These are phyloP conservation scores for Candida michaelii DNA, from an alignment of 805 yeast genomes.

Conservation along the genomic window DNA sequence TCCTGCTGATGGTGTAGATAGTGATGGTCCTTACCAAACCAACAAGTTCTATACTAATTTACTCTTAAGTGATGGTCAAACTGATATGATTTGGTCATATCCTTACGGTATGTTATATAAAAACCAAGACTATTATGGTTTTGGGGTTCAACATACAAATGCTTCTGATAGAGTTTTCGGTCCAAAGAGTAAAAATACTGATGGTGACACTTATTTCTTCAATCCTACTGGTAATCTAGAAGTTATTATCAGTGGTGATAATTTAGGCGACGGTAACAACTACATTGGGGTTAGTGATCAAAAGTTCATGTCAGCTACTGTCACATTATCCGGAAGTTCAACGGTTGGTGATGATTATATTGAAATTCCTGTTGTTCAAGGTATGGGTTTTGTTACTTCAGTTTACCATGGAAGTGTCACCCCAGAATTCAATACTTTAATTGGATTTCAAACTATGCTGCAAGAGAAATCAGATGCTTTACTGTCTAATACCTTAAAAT, in stretches of 20 bases:
- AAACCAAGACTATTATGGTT: conserved; percentile 47
- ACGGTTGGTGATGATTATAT: conserved; percentile 37
- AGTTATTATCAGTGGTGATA: conserved; percentile 53
- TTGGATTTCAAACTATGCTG: conserved; percentile 23
- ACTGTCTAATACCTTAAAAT: conserved; percentile 49
- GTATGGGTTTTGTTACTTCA: conserved; percentile 80
- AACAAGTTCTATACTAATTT: conserved; percentile 76
- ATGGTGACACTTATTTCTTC: conserved; percentile 47
- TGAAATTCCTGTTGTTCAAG: conserved; percentile 68
- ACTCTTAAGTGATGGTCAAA: conserved; percentile 38
- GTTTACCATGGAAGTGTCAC: conserved; percentile 49
- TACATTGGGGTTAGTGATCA: conserved; percentile 45
- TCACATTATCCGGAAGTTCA: conserved; percentile 35
- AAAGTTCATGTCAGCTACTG: conserved; percentile 52
- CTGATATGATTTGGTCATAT: conserved; percentile 56
- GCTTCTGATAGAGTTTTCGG: conserved; percentile 45
- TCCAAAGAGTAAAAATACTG: conserved; percentile 47
- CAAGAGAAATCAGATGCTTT: conserved; percentile 30
- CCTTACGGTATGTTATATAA: conserved; percentile 69
- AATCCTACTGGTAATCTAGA: conserved; percentile 60
- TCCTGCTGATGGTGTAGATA: conserved; percentile 47
- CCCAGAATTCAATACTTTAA: conserved; percentile 40
- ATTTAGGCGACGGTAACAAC: conserved; percentile 40
- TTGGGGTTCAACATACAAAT: conserved; percentile 61
- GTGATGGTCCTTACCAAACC: conserved; percentile 54